These are phyloP conservation scores for Mycena pura DNA, from an alignment of 768 basidiomycete genomes.

Conservation along the genomic window DNA sequence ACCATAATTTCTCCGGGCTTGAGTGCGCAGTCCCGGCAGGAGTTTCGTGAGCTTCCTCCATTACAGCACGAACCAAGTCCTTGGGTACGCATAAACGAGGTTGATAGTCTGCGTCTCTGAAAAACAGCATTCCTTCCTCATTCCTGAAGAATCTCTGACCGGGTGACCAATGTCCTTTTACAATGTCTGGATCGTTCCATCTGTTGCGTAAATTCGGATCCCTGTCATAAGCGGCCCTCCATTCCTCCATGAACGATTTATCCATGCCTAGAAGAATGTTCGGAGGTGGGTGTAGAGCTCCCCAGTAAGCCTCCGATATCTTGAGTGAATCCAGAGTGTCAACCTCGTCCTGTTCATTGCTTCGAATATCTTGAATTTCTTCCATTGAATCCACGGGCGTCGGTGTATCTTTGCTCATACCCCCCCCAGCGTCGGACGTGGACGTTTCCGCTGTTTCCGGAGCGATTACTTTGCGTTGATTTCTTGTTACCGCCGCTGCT, in stretches of 20 bases:
- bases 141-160: constrained; percentile 20
- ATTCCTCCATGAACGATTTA: neutral
- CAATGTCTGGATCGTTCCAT: neutral
- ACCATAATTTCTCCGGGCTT: neutral
- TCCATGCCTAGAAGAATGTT: neutral
- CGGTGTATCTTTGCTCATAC: neutral
- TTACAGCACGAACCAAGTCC: neutral
- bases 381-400: neutral
- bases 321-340: neutral
- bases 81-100: constrained; percentile 23
- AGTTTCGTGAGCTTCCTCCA: constrained; percentile 6
- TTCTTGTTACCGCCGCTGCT: neutral
- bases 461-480: neutral
- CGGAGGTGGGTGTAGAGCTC: neutral
- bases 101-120: constrained; percentile 21
- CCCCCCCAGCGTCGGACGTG: no score
- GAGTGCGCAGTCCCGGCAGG: constrained; percentile 9
- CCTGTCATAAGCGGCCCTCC: neutral
- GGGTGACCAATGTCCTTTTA: no score
- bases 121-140: constrained; percentile 17
- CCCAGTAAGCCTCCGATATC: neutral
- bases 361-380: neutral
- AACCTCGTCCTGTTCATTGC: neutral
- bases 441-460: neutral
- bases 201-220: neutral